Evolutionary conservation across 2,329 filamentous ascomycete genomes (phyloP), one percentile per base, ranked within the genome.

Genomic region (Ustulina deusta): DNA sequence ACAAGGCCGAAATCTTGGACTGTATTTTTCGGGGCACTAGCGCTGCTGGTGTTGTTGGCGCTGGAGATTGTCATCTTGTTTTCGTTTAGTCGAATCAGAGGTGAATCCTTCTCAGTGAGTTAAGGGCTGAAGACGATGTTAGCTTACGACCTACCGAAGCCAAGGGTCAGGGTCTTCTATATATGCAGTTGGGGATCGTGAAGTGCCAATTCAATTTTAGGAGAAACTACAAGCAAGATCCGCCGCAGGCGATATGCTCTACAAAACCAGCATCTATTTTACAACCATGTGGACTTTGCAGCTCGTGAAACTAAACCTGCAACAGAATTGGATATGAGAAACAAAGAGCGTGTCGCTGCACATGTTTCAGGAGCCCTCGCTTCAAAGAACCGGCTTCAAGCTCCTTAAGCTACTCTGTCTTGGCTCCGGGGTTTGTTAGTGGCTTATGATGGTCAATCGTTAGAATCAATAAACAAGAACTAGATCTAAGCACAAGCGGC

Each of bases 1-100:
- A 40, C 7, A 2, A 68, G 51, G 1, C 49, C 51, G 36, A 61
- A 68, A 42, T 57, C 56, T 57, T 51, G 10, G 11, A 65, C 11
- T 11, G 40, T 65, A 11, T 3, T 3, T 38, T 22, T 15, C n/a
- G 3, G 3, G 10, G 13, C 4, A 29, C 17, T 58, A 6, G 11
- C 22, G 20, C 15, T 36, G 20, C 15, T 36, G 13, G 3, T 10
- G n/a, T 34, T 32, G 46, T 15, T 51, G 36, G 3, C 29, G 15
- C 22, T 27, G 9, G 44, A 32, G 3, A 6, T 15, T 51, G 25
- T 2, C 51, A 61, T 67, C 9, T 55, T 63, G 22, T 38, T 58
- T 48, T 36, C n/a, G n/a, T 9, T 29, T 32, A 3, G 0, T 3
- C 2, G 11, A 27, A 2, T 17, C 25, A n/a, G 42, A 49, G 13